Base-by-base conservation (phyloP, 192 early-diverging fungal genomes). In the Fimicolochytrium jonesii region DNA sequence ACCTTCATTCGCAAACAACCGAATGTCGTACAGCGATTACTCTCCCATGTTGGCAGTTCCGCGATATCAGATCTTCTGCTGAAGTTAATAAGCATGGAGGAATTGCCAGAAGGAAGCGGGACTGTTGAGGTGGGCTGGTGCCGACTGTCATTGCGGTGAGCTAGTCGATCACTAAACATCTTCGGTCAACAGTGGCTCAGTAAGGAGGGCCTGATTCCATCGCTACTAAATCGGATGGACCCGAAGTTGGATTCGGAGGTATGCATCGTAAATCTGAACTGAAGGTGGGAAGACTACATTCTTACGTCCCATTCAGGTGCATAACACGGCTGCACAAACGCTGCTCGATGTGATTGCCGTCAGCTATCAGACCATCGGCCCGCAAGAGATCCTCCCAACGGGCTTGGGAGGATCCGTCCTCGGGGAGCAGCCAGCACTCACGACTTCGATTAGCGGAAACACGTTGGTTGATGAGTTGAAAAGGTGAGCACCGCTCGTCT, bases 61-160 rank as follows among this genome's bases (percentile, higher is more conserved):
- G 78, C 92, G 0, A 87, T 96, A 32, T 88, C 89, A 56, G 94
- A 96, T 66, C 75, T 96, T 31, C 67, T 96, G 45, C 82, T 96
- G 44, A 94, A 91, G 60, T 78, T 96, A 17, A 88, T 96, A 53
- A 91, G 90, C 60, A 76, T 92, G 51, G 92, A 92, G 42, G 92
- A 96, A 63, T 77, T 91, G 22, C 82, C 87, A n/a, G 87, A 91
- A 61, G 91, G 87, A 1, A 78, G 82, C 18, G 89, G 91, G 18
- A 85, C 92, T 44, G 87, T 93, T 20, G 83, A 88, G 77, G 88
- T 88, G 49, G 22, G 20, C 28, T 53, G 7, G 6, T 57, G 18
- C n/a, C n/a, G n/a, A n/a, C n/a, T n/a, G n/a, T n/a, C n/a, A n/a
- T n/a, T n/a, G n/a, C n/a, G n/a, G n/a, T n/a, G n/a, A n/a, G n/a